Conservation (phyloP, 495 filamentous ascomycete genomes). For the Annulohypoxylon stygium region DNA sequence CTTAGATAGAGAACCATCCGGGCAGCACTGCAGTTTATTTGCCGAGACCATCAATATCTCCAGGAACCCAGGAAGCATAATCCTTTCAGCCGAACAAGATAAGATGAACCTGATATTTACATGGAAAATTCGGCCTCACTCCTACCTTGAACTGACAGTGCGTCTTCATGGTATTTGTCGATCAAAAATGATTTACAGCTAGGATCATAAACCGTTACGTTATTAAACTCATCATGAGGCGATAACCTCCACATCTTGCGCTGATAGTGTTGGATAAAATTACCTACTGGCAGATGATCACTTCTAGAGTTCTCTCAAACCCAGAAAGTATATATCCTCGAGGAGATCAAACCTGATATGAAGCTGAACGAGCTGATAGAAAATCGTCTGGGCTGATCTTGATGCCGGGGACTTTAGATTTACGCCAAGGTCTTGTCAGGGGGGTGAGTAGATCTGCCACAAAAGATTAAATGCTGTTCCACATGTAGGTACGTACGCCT, state of each 20-base stretch:
- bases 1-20: constrained; percentile 13
- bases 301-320: constrained; percentile 8
- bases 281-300: constrained; percentile 19
- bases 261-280: constrained; percentile 4
- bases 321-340: constrained; percentile 14
- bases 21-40: constrained; percentile 20
- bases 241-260: constrained; percentile 36
- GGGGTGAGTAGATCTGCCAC: constrained; percentile 32
- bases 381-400: constrained; percentile 28
- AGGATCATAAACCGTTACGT: constrained; percentile 30
- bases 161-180: constrained; percentile 34
- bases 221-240: constrained; percentile 23
- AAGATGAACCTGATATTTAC: constrained; percentile 58
- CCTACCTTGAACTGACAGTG: constrained; percentile 25
- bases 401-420: constrained; percentile 30
- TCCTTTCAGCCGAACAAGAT: constrained; percentile 51
- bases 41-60: constrained; percentile 36
- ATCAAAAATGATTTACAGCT: constrained; percentile 50
- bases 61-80: constrained; percentile 30
- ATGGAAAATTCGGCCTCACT: constrained; percentile 46
- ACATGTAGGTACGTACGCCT: constrained; percentile 6
- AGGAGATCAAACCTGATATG: constrained; percentile 40
- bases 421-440: constrained; percentile 24
- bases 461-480: constrained; percentile 4
- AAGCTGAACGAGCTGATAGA: constrained; percentile 32